Base-by-base conservation (phyloP, 106 monocot species). In the Phalaenopsis equestris region DNA sequence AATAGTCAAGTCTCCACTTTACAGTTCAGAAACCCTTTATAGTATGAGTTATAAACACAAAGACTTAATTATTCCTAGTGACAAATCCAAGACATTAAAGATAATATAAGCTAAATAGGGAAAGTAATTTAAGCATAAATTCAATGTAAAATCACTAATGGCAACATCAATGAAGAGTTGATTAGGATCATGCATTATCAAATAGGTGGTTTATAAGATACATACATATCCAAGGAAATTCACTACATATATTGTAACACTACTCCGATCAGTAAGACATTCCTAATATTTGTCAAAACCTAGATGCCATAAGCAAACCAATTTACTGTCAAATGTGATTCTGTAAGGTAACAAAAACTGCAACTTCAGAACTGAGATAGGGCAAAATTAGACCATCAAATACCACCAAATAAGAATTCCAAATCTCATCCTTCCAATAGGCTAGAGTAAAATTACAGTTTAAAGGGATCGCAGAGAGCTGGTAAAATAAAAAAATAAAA, bases 381-480 rank as follows among this genome's bases (percentile, higher is more conserved):
- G 70, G 38, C 39, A 39, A 38, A 38, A 38, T 23, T 39, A 65
- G 38, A 38, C 38, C 70, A 70, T 70, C 36, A 70, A 12, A 70
- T 38, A 70, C 43, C 74, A 42, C 42, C 18, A 74, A 43, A 74
- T 74, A n/a, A 74, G 19, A 74, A 74, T 19, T 74, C 74, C 70
- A 74, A 45, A 74, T 17, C 4, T 21, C 19, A 74, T 74, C 74
- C 18, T 74, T 74, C 43, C 10, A 74, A 45, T 3, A 45, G 15
- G 72, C 16, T 41, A 36, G 36, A 72, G 41, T 15, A 43, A 19
- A 45, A 74, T 42, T 2, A 74, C 43, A 74, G 24, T 24, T 5
- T 45, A 67, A 74, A 74, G 1, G 42, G 43, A 18, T 7, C 19
- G 15, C 58, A 19, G 21, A 70, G n/a, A 70, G 12, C 19, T 17